phyloP scores from a whole-genome alignment of 106 monocot species.

The Amphibolis antarctica region DNA sequence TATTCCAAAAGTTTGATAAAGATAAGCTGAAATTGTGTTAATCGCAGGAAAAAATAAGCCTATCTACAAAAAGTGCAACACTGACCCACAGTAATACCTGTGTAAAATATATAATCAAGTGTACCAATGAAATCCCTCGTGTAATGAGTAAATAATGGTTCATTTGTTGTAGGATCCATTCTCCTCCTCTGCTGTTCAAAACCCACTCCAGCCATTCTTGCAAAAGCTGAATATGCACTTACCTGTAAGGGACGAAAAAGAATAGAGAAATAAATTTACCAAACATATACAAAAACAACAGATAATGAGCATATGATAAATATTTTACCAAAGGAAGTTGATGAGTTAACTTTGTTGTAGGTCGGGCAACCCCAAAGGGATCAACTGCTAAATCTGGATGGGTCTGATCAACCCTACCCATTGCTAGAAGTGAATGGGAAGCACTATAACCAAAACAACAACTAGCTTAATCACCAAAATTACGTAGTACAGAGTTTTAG shows the following conservation, averaged over 20 bases:
- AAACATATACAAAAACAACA: background rate
- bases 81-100: conserved; percentile 27
- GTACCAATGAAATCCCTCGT: conserved; percentile 87
- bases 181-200: conserved; percentile 62
- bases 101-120: conserved; percentile 94
- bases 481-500: background rate
- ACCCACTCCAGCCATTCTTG: conserved; percentile 31
- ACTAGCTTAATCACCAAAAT: background rate
- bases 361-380: conserved; percentile 69
- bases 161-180: conserved; percentile 68
- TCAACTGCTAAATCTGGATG: conserved; percentile 84
- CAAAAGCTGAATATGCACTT: conserved; percentile 91
- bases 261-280: background rate
- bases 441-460: conserved; percentile 38
- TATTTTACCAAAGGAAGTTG: conserved; percentile 73
- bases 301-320: conserved; percentile 1
- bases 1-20: background rate
- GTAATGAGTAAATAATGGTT: conserved; percentile 87
- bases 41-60: background rate
- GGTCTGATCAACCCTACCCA: conserved; percentile 62
- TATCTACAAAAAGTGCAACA: no score
- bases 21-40: background rate
- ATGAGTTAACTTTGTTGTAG: conserved; percentile 59
- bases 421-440: conserved; percentile 76
- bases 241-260: conserved; percentile 29